Percentiles rank a stretch among this genome's conserved stretches.
Evolutionary conservation across 179 eudicot genomes (phyloP).

Genomic region (Amaranthus tricolor): DNA sequence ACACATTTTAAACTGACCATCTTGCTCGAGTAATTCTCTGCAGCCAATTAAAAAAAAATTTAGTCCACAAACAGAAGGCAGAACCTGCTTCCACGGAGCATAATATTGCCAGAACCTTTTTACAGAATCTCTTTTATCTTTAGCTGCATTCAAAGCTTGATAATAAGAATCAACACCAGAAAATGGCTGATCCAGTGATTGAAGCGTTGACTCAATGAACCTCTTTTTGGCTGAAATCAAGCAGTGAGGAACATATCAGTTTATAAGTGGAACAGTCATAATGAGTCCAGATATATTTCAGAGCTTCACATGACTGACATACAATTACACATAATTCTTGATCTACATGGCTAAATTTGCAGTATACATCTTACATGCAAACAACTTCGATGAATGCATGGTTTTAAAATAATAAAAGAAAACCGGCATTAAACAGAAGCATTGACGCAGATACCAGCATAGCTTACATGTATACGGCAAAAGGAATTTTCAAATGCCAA

Average conservation of each 20-base stretch:
- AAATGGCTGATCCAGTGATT: slow-evolving; percentile 55
- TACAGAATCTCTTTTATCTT: slow-evolving; percentile 55
- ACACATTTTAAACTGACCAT: slow-evolving; percentile 62
- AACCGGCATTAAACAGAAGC: background rate
- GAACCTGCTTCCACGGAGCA: slow-evolving; percentile 2
- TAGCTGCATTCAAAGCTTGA: slow-evolving; percentile 51
- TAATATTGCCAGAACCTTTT: slow-evolving; percentile 54
- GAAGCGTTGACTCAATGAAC: slow-evolving; percentile 68
- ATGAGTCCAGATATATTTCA: background rate
- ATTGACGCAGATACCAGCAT: background rate
- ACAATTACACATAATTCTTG: background rate
- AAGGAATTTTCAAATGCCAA: background rate
- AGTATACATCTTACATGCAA: background rate
- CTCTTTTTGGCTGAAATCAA: slow-evolving; percentile 60
- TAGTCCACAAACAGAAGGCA: slow-evolving; percentile 9
- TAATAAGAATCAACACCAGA: slow-evolving; percentile 57
- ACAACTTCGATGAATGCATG: background rate
- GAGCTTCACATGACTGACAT: background rate
- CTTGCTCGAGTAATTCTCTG: slow-evolving; percentile 54
- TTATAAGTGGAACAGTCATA: background rate
- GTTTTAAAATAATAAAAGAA: background rate
- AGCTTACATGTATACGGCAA: background rate
- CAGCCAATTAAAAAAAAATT: slow-evolving; percentile 12
- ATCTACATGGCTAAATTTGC: background rate
- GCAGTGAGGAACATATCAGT: background rate